Conservation (phyloP, 106 monocot genomes). For the Apostasia ramifera region DNA sequence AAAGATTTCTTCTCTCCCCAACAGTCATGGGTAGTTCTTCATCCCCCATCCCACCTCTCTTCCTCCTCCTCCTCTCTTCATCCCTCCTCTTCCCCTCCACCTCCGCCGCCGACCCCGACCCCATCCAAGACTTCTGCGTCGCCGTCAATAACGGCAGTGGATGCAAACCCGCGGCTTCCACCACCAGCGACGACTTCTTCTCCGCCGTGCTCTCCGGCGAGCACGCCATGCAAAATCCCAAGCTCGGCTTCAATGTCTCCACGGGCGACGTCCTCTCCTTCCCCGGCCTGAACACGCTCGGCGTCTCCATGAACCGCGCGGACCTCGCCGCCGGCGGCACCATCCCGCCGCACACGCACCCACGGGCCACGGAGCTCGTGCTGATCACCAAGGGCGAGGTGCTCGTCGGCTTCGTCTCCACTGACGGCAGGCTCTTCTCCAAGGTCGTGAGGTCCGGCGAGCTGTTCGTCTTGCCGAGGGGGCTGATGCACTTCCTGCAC, state of each 20-base stretch:
- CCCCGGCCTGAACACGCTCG: slow-evolving; percentile 30
- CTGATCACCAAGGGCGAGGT: slow-evolving; percentile 7
- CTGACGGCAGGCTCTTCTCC: slow-evolving; percentile 12
- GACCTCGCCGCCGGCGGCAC: slow-evolving; percentile 13
- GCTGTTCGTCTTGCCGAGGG: slow-evolving; percentile 24
- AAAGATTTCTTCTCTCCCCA: no score
- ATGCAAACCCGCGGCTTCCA: slow-evolving; percentile 19
- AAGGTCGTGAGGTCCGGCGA: slow-evolving; percentile 18
- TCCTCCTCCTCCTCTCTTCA: background rate
- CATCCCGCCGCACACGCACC: slow-evolving; percentile 23
- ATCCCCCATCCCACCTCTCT: background rate
- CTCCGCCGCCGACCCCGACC: slow-evolving; percentile 1
- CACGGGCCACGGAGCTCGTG: slow-evolving; percentile 24
- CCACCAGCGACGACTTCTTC: slow-evolving; percentile 31
- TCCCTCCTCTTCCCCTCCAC: background rate
- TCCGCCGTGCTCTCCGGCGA: slow-evolving; percentile 8
- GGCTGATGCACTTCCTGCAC: slow-evolving; percentile 21
- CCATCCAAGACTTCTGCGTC: slow-evolving; percentile 26
- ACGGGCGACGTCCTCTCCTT: slow-evolving; percentile 12
- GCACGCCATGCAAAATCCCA: background rate
- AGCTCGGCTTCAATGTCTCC: slow-evolving; percentile 14
- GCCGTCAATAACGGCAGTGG: slow-evolving; percentile 14
- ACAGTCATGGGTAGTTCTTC: background rate
- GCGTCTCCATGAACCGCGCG: slow-evolving; percentile 18
- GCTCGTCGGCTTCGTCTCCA: slow-evolving; percentile 15